Evolutionary conservation across 495 filamentous ascomycete species (phyloP), one percentile per base, ranked within the genome.

Genomic region (Penicillium antarcticum): DNA sequence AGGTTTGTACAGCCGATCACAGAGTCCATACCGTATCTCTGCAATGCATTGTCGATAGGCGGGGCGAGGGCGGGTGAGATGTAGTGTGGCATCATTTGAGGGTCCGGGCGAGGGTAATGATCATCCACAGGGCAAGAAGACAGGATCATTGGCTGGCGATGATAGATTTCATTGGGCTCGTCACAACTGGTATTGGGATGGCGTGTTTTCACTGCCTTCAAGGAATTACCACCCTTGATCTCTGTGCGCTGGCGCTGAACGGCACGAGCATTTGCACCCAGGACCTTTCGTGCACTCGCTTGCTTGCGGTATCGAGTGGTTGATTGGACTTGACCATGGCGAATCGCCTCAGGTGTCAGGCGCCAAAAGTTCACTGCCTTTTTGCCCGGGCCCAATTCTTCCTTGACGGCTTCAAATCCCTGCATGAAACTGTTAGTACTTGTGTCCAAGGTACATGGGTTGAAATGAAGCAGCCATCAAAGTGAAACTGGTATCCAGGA

Each of bases 301-400:
- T 72, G 60, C 37, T 78, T 81, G 40, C 88, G 77, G 62, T 86
- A 91, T 35, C 88, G 76, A 2, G 88, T 92, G 5, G 88, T 92
- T 0, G 86, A 87, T 63, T 86, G 81, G 48, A 91, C 80, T 17
- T 82, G 77, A 9, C 85, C 86, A 17, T 81, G 70, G 37, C 62
- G 60, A 23, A 85, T 61, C 5, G 87, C 85, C 50, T 83, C 78
- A 6, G 77, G 65, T 18, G 85, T 83, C 13, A 92, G 73, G 26
- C 82, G 77, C 88, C 88, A 92, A 60, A 78, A 71, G 45, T 70
- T 82, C 43, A 74, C 78, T 19, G 78, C 69, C 60, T 80, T 85
- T 61, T 85, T 84, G 17, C 82, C 78, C 11, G 79, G 71, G 0
- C 57, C 61, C 14, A 67, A 35, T 33, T 77, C 70, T 43, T 67